Base-by-base conservation (phyloP, 2,329 filamentous ascomycete species). In the Talaromyces albobiverticillius region DNA sequence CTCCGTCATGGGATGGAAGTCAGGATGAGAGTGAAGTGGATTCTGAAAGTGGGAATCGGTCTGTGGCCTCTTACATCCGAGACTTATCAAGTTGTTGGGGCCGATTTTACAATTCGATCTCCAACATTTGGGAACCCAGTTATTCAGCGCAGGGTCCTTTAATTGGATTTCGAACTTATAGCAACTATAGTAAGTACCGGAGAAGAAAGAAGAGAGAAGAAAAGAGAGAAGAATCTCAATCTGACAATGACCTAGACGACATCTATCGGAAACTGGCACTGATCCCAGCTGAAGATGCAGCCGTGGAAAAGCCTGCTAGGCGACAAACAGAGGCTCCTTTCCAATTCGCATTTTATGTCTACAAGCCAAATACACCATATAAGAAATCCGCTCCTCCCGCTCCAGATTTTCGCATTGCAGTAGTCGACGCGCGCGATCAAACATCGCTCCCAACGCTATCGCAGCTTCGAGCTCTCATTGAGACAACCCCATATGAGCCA, bases 331-430 rank as follows among this genome's bases (percentile, higher is more conserved):
- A 61, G 31, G 64, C 78, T 11, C 85, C 87, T 0, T 95, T 89
- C 75, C 82, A 82, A 57, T 76, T 96, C 32, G 83, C 87, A 59
- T 96, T 85, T 71, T 80, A 95, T 70, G 79, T 96, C 56, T 96
- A 89, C 85, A 95, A 93, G 68, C 83, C 87, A 59, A 74, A 78
- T 69, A 68, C 79, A 61, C 76, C 80, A 0, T 94, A 93, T 75
- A 85, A 86, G 61, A 96, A 96, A 71, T 83, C 85, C n/a, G 82
- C 81, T 4, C 91, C 89, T 1, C 87, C 87, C 0, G 67, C 81
- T 0, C 91, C 93, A 0, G 89, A 96, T 67, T 96, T 95, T 70
- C 85, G 87, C 55, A 81, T 97, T 57, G 88, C 88, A 14, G 88
- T 97, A 14, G 79, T 93, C 51, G 86, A 94, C 67, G 88, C 90